These are phyloP conservation scores for Schwanniomyces vanrijiae DNA, from an alignment of 805 yeast species.

Conservation along the genomic window DNA sequence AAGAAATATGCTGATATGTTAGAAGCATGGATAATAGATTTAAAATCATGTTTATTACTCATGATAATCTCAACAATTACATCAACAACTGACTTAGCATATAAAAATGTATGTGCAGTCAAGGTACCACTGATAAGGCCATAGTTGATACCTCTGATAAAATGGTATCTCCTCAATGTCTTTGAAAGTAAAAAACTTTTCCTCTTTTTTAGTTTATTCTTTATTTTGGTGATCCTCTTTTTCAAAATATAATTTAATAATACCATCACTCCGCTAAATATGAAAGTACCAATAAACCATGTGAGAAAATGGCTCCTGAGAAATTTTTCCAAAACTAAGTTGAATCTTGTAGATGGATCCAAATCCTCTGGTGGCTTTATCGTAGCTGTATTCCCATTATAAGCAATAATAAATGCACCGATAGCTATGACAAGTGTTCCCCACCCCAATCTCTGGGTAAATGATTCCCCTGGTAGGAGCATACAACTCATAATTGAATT, in stretches of 20 bases:
- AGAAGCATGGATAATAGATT: constrained; percentile 11
- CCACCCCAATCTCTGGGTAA: constrained; percentile 52
- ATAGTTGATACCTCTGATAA: constrained; percentile 57
- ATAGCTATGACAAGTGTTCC: constrained; percentile 70
- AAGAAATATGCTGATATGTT: constrained; percentile 42
- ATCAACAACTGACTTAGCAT: constrained; percentile 84
- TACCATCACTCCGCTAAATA: constrained; percentile 24
- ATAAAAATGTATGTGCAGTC: constrained; percentile 80
- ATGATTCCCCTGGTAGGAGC: constrained; percentile 64
- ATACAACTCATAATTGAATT: constrained; percentile 71
- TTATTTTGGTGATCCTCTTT: constrained; percentile 10
- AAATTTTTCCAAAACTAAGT: constrained; percentile 36
- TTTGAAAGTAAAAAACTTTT: constrained; percentile 7
- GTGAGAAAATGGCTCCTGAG: constrained; percentile 46
- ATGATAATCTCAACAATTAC: constrained; percentile 50
- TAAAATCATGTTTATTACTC: constrained; percentile 21
- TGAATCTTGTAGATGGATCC: constrained; percentile 32
- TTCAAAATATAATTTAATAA: constrained; percentile 20
- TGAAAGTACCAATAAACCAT: constrained; percentile 52
- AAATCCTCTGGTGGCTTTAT: constrained; percentile 19
- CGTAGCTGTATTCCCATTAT: constrained; percentile 53
- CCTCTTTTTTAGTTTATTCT: constrained; percentile 5
- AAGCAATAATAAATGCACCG: constrained; percentile 80
- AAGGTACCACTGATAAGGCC: constrained; percentile 74
- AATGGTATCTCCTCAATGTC: constrained; percentile 20